Evolutionary conservation across 805 yeast species (phyloP), one percentile per base, ranked within the genome.

Genomic region (Candida schatavii): DNA sequence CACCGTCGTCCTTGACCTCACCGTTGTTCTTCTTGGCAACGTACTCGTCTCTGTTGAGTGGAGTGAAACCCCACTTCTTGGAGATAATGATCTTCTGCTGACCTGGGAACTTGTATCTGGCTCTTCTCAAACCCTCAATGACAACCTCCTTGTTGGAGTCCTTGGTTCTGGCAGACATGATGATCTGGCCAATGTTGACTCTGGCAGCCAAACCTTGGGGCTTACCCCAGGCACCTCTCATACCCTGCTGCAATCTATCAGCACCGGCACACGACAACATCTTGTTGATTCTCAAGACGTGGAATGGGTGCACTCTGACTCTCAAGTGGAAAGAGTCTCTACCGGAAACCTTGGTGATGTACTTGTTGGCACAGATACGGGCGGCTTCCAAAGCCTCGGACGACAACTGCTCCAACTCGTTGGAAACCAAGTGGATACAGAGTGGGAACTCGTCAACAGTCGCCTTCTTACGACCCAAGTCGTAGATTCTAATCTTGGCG

Each of bases 221-320:
- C 83, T 93, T 93, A 89, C 99, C 99, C 98, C 98, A 93, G 72
- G 99, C 99, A 83, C 95, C 95, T 88, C 99, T 91, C 99, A 93
- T 93, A 90, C 99, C 99, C 81, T 93, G 98, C 82, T 93, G 99
- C 79, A 93, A 85, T 87, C 99, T 89, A 91, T 93, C 99, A 74
- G 99, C 99, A 88, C 99, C 99, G 81, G 99, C 99, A 83, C 99
- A 93, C 70, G 99, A 93, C 96, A 93, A 89, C 99, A 93, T 93
- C 88, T 93, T 93, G 93, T 93, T 93, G 83, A 93, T 93, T 80
- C 99, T 86, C 75, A 93, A 84, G 61, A 93, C 99, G 84, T 93
- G 99, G 98, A 87, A 93, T 64, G 99, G 99, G 79, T 93, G 99
- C 69, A 90, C 98, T 81, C 99, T 90, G 76, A 93, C 88, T 81